Percentiles rank a stretch among this genome's conserved stretches.
Conservation (phyloP, 2,329 filamentous ascomycete species). For the Onygenales sp. region DNA sequence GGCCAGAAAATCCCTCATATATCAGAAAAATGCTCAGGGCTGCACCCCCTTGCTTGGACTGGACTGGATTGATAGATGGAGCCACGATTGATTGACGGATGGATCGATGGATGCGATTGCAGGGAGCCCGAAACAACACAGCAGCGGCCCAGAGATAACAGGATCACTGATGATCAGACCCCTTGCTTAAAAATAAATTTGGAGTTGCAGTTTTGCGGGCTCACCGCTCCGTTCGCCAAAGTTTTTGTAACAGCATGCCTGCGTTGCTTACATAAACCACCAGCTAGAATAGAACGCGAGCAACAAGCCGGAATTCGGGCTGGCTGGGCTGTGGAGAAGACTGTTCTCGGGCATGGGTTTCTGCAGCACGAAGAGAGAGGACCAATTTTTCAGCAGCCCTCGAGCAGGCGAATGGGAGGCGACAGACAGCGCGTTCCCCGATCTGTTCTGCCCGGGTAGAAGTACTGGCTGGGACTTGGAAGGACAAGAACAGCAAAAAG, state of each 20-base stretch:
- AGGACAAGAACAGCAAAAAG: neutral
- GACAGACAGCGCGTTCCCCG: too few relatives aligned
- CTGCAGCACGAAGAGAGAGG: neutral
- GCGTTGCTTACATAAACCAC: neutral
- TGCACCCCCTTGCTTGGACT: neutral
- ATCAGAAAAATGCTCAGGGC: neutral
- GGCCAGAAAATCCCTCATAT: slow-evolving; percentile 2
- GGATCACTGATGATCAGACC: neutral
- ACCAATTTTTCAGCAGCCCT: neutral
- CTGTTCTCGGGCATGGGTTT: neutral
- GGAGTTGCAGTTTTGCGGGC: neutral
- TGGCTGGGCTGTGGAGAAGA: neutral
- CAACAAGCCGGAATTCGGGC: neutral
- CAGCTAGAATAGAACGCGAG: neutral
- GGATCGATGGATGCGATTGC: neutral
- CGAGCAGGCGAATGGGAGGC: neutral
- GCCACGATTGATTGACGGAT: neutral
- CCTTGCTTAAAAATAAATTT: neutral
- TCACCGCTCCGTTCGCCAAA: neutral
- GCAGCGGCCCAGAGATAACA: neutral
- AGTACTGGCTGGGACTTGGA: too few relatives aligned
- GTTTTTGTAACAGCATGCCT: too few relatives aligned
- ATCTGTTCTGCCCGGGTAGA: too few relatives aligned
- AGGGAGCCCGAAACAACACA: neutral
- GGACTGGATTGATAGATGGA: neutral